Base-by-base conservation (phyloP, 176 grass and related monocot species). In the Dactylis glomerata region DNA sequence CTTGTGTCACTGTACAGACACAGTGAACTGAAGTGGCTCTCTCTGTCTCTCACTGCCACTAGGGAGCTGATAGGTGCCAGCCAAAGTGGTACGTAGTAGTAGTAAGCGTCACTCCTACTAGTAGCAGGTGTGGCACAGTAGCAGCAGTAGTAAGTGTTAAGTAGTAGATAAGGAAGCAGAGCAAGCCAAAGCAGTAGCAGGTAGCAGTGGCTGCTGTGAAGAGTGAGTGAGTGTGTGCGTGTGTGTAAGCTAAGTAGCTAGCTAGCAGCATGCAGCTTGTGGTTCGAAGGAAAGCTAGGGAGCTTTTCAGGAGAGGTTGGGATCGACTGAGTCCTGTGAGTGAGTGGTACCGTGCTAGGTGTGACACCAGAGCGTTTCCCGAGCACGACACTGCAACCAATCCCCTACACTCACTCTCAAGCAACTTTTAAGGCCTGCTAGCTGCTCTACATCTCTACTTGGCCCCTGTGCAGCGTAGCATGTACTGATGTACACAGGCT, bases 321-420 rank as follows among this genome's bases (percentile, higher is more conserved):
- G 69, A 56, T 64, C 22, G 33, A 36, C 61, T 32, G 27, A 63
- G 59, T 16, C 27, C 59, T 63, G 66, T 56, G 54, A 71, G 50
- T 41, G 77, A 80, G 41, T 81, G 80, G 80, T 44, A 71, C 80
- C 81, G 51, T 83, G 30, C 75, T 84, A 42, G 71, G 82, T 65
- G 74, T 45, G 75, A 47, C 83, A 85, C 19, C 61, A 78, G 42
- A 54, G 36, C 79, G 71, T 69, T 70, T 59, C 36, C 14, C n/a
- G 82, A 89, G 33, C 2, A 59, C 47, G 76, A 89, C 58, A 0
- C 68, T 47, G 76, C 76, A 85, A 68, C 76, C 23, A 16, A 81
- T 85, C 79, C 30, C 38, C 37, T 47, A 57, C 67, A 34, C 55
- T 55, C 65, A 26, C 19, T 73, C 59, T 70, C 80, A 26, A 75